A percentile compares a stretch with the other conserved stretches of the same genome.
These are phyloP conservation scores for Pontederia crassipes DNA, from an alignment of 176 grass and related monocot genomes.

Conservation along the genomic window DNA sequence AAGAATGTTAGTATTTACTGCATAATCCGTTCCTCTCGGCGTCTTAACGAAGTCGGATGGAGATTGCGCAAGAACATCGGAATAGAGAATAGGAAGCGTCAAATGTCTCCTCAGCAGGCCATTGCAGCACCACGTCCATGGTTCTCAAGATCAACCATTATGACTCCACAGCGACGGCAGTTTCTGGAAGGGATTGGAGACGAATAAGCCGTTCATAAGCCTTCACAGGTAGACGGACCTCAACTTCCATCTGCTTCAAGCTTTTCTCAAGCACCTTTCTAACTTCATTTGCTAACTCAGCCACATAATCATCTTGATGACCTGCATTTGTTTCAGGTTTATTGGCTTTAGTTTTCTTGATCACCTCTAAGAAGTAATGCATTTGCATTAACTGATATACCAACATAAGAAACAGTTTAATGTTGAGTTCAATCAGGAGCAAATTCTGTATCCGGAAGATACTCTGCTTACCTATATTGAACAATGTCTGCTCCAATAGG, in stretches of 20 bases:
- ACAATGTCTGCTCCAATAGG: conserved; percentile 29
- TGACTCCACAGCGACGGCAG: not conserved
- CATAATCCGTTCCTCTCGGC: too few species aligned
- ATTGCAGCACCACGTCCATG: too few species aligned
- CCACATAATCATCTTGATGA: conserved; percentile 37
- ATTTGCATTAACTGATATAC: not conserved
- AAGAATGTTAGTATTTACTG: too few species aligned
- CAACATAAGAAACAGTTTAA: not conserved
- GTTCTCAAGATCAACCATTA: not conserved
- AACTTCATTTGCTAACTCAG: conserved; percentile 30
- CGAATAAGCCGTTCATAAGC: not conserved
- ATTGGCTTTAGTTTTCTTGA: not conserved
- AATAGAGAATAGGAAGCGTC: too few species aligned
- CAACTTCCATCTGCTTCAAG: conserved; percentile 11
- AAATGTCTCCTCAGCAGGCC: too few species aligned
- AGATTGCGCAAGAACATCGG: too few species aligned
- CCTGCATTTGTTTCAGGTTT: conserved; percentile 9
- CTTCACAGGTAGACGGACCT: conserved; percentile 1
- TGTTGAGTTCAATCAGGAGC: not conserved
- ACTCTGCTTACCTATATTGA: conserved; percentile 28
- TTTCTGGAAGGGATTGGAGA: conserved; percentile 7
- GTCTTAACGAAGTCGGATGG: too few species aligned
- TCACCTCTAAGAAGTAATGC: not conserved
- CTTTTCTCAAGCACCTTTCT: conserved; percentile 18
- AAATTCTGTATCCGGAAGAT: not conserved